Conservation (phyloP, 306 rosid genomes). For the Rosa rugosa region DNA sequence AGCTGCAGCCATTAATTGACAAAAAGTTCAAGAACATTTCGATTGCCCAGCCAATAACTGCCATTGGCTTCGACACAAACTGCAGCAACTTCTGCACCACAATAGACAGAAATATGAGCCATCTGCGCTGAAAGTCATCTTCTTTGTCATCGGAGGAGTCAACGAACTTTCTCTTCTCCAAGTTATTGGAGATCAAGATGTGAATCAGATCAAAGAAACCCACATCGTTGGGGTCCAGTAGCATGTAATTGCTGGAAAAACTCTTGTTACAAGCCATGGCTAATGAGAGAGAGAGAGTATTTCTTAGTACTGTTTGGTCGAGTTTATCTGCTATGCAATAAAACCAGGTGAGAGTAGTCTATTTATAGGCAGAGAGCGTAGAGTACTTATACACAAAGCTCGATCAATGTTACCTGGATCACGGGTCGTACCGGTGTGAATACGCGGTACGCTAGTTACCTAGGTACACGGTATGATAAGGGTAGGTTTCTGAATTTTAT, state of each 20-base stretch:
- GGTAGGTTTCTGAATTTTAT: too few species aligned
- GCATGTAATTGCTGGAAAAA: conserved; percentile 50
- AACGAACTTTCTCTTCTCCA: conserved; percentile 44
- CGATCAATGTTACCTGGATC: background rate
- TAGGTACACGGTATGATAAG: too few species aligned
- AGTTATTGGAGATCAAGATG: conserved; percentile 36
- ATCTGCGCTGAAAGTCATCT: conserved; percentile 42
- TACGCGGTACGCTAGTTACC: too few species aligned
- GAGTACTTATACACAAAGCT: background rate
- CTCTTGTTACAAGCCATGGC: conserved; percentile 34
- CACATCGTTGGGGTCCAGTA: conserved; percentile 57
- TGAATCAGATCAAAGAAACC: conserved; percentile 45
- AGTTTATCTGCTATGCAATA: background rate
- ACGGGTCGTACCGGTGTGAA: too few species aligned
- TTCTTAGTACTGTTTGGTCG: background rate
- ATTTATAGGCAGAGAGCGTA: background rate
- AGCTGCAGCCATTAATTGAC: conserved; percentile 37
- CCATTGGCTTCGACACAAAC: conserved; percentile 39
- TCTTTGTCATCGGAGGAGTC: conserved; percentile 30
- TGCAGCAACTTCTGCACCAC: conserved; percentile 45
- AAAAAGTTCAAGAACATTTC: conserved; percentile 52
- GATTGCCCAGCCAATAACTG: conserved; percentile 33
- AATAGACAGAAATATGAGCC: conserved; percentile 61
- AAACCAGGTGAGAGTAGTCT: background rate
- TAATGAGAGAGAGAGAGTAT: background rate